A percentile compares a stretch with the other conserved stretches of the same genome.
Conservation (phyloP, 2,329 filamentous ascomycete species). For the Huntiella decipiens region DNA sequence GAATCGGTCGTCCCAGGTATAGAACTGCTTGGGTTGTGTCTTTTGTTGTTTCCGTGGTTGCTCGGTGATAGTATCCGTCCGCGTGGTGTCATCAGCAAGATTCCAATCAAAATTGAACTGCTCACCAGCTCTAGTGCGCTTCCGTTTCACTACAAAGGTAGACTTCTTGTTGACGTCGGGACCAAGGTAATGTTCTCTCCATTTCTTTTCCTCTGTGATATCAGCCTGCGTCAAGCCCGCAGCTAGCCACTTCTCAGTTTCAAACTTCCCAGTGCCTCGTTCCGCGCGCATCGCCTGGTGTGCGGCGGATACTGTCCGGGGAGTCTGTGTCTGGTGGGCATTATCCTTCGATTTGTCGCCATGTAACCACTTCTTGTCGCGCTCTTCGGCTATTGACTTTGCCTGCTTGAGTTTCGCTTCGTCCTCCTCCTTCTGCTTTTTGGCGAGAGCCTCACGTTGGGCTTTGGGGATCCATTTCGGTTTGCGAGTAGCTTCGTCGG, state of each 20-base stretch:
- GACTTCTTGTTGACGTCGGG: constrained; percentile 65
- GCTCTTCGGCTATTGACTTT: constrained; percentile 7
- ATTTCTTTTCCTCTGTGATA: constrained; percentile 53
- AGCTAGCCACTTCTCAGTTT: constrained; percentile 9
- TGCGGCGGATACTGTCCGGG: constrained; percentile 7
- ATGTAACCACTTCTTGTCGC: constrained; percentile 10
- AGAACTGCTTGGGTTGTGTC: constrained; percentile 45
- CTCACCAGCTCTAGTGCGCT: constrained; percentile 76
- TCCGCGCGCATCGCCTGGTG: constrained; percentile 12
- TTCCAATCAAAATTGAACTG: constrained; percentile 99
- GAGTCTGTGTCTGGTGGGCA: neutral
- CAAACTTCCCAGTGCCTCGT: constrained; percentile 11
- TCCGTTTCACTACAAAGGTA: constrained; percentile 89
- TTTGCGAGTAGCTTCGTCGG: constrained; percentile 68
- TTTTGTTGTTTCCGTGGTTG: constrained; percentile 8
- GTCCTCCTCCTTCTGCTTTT: constrained; percentile 56
- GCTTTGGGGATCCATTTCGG: constrained; percentile 75
- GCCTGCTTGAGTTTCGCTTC: constrained; percentile 18
- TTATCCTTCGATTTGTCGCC: constrained; percentile 3
- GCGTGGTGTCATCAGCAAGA: constrained; percentile 76
- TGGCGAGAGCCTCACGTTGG: constrained; percentile 59
- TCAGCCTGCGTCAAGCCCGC: constrained; percentile 21
- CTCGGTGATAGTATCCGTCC: constrained; percentile 12
- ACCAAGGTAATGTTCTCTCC: constrained; percentile 75
- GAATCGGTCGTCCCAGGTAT: constrained; percentile 32